These are phyloP conservation scores for Piedraia hortae DNA, from an alignment of 2,329 filamentous ascomycete genomes.

Conservation along the genomic window DNA sequence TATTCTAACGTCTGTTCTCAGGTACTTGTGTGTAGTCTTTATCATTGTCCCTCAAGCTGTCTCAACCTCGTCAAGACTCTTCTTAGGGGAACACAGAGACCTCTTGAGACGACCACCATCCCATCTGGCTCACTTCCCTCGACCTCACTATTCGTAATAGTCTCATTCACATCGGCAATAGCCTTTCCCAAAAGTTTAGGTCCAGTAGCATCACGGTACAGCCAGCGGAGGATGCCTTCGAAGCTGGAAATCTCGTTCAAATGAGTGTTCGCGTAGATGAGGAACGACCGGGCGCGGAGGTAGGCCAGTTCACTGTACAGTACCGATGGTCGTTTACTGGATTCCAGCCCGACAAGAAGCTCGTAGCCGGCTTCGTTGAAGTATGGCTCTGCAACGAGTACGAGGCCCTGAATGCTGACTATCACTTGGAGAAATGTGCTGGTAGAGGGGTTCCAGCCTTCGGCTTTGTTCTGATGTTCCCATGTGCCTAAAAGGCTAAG, in stretches of 20 bases:
- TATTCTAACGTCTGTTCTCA: neutral
- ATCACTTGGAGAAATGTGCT: slow-evolving; percentile 26
- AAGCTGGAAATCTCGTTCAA: slow-evolving; percentile 2
- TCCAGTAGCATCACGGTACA: slow-evolving; percentile 18
- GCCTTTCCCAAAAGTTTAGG: slow-evolving; percentile 18
- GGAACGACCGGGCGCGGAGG: slow-evolving; percentile 6
- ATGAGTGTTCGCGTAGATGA: slow-evolving; percentile 10
- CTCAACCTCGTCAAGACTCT: slow-evolving; percentile 16
- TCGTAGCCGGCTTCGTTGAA: slow-evolving; percentile 38
- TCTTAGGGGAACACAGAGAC: slow-evolving; percentile 14
- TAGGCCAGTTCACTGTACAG: slow-evolving; percentile 10
- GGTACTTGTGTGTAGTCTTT: too few relatives aligned
- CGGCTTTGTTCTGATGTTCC: slow-evolving; percentile 25
- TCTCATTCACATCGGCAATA: slow-evolving; percentile 16
- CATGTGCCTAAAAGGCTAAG: slow-evolving; percentile 30
- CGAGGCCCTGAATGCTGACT: slow-evolving; percentile 8
- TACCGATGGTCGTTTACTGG: slow-evolving; percentile 7
- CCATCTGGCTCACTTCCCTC: slow-evolving; percentile 15
- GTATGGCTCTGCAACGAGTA: slow-evolving; percentile 29
- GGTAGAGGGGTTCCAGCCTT: slow-evolving; percentile 24
- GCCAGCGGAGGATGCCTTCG: slow-evolving; percentile 23
- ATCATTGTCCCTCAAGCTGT: too few relatives aligned
- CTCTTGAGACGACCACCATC: slow-evolving; percentile 19
- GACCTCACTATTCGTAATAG: slow-evolving; percentile 15
- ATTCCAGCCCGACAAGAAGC: slow-evolving; percentile 13